Conservation (phyloP, 768 basidiomycete species). For the Dictyophora rubrovolvata region DNA sequence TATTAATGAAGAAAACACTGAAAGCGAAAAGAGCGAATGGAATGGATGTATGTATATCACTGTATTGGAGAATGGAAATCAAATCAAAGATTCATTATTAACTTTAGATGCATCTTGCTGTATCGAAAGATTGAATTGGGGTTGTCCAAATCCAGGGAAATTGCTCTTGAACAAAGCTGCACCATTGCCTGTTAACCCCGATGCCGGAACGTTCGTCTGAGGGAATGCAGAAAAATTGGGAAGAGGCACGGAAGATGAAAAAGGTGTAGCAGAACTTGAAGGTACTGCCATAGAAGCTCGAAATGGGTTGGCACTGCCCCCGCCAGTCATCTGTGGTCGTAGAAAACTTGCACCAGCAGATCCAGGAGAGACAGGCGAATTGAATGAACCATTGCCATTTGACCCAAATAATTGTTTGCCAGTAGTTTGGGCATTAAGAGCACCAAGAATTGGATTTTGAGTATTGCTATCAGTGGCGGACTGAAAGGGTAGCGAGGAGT, state of each 20-base stretch:
- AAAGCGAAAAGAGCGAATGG: background rate
- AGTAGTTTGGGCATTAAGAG: slow-evolving; percentile 28
- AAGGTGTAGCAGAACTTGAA: slow-evolving; percentile 13
- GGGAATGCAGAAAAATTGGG: slow-evolving; percentile 18
- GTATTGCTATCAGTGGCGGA: slow-evolving; percentile 13
- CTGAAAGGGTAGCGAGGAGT: background rate
- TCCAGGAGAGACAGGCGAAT: slow-evolving; percentile 34
- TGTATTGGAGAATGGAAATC: background rate
- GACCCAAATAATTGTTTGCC: slow-evolving; percentile 30
- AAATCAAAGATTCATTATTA: slow-evolving; percentile 6
- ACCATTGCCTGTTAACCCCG: slow-evolving; percentile 4
- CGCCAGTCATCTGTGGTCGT: slow-evolving; percentile 31
- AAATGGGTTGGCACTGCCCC: slow-evolving; percentile 29
- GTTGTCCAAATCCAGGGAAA: background rate
- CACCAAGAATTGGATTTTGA: slow-evolving; percentile 15
- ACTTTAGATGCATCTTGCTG: background rate
- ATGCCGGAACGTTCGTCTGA: slow-evolving; percentile 14
- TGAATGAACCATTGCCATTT: slow-evolving; percentile 44
- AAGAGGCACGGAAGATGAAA: slow-evolving; percentile 9
- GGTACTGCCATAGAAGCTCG: slow-evolving; percentile 25
- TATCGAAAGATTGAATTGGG: background rate
- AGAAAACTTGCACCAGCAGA: slow-evolving; percentile 21
- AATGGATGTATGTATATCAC: background rate
- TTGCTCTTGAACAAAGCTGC: slow-evolving; percentile 2
- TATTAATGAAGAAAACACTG: background rate